phyloP scores from a whole-genome alignment of 805 yeast species.

The Schwanniomyces polymorphus region DNA sequence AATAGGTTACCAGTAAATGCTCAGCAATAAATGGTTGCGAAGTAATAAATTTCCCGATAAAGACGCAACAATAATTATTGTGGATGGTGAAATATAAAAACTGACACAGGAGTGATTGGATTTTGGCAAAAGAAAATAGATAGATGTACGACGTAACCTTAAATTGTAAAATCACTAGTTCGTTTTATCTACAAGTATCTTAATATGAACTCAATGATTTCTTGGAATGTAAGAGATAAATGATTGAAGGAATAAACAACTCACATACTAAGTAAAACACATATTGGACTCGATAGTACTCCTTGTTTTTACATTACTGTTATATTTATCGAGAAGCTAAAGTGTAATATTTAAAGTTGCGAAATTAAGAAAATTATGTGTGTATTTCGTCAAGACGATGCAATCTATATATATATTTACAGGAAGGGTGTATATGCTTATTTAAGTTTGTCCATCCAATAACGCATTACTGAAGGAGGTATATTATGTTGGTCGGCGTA shows the following conservation, averaged over 20 bases:
- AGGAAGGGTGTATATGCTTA: neutral
- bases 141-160: neutral
- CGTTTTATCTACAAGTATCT: neutral
- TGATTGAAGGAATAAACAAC: too few relatives aligned
- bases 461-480: constrained; percentile 2
- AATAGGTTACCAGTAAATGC: too few relatives aligned
- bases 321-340: too few relatives aligned
- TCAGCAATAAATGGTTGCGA: neutral
- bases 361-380: neutral
- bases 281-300: too few relatives aligned
- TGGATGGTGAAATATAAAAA: neutral
- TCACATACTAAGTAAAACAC: too few relatives aligned
- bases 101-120: neutral
- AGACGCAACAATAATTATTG: neutral
- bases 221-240: too few relatives aligned
- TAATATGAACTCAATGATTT: too few relatives aligned
- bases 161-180: too few relatives aligned
- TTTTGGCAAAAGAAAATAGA: neutral
- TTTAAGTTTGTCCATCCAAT: constrained; percentile 7
- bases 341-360: neutral
- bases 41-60: neutral
- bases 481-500: constrained; percentile 8
- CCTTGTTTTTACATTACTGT: too few relatives aligned
- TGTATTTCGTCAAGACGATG: neutral
- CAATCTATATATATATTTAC: neutral